Evolutionary conservation across 1,284 basidiomycete genomes (phyloP).

Genomic region (Irpex sp.): DNA sequence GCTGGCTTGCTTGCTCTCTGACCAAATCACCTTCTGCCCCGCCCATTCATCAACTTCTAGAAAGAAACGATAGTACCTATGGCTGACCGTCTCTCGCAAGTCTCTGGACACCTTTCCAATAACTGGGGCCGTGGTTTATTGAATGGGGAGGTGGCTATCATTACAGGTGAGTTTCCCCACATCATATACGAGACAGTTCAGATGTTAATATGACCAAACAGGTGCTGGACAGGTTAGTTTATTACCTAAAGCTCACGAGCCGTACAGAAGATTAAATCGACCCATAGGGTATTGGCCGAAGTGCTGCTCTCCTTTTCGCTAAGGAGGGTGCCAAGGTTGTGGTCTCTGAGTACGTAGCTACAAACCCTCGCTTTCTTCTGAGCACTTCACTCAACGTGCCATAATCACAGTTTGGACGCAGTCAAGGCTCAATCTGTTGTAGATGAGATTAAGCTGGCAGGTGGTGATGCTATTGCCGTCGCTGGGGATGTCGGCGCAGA

Average conservation of each 20-base stretch:
- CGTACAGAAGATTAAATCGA: background rate
- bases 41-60: background rate
- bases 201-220: conserved; percentile 20
- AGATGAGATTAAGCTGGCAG: conserved; percentile 69
- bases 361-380: background rate
- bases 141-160: conserved; percentile 78
- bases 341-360: conserved; percentile 63
- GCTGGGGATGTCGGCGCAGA: conserved; percentile 77
- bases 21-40: background rate
- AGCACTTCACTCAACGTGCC: background rate
- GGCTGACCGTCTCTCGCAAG: conserved; percentile 66
- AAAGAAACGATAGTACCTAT: conserved; percentile 30
- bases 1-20: background rate
- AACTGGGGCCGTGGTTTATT: conserved; percentile 61
- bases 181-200: background rate
- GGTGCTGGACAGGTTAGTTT: conserved; percentile 69
- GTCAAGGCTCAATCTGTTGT: conserved; percentile 63
- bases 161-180: conserved; percentile 57
- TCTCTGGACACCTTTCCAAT: conserved; percentile 66
- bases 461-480: conserved; percentile 72
- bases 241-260: too few relatives aligned
- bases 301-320: conserved; percentile 75
- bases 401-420: conserved; percentile 53
- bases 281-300: conserved; percentile 69
- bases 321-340: conserved; percentile 87